Evolutionary conservation across 1,284 basidiomycete genomes (phyloP), one percentile per base, ranked within the genome.

Genomic region (Lentinula novae-zelandiae): DNA sequence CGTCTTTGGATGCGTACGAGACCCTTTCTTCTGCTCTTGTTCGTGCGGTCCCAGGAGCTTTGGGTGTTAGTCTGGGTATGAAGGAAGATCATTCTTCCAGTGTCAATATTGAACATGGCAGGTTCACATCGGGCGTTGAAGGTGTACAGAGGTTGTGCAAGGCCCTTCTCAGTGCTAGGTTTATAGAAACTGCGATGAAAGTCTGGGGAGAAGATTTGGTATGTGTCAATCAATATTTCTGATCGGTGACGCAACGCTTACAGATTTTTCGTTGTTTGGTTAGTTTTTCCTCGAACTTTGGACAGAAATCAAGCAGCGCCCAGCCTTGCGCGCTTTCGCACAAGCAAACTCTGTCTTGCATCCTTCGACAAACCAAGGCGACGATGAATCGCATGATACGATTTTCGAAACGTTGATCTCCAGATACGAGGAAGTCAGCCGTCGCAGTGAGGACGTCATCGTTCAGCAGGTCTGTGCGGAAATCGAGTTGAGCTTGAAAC

Each of bases 1-100:
- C 90, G 4, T 93, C 93, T 2, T 76, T 98, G 9, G 95, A 98
- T 67, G 95, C 95, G 0, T 98, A 98, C 67, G 96, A 98, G 73
- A 90, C 88, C 0, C 77, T 97, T 3, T 93, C 93, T 1, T 93
- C 90, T 17, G 85, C 89, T 0, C 87, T 99, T 66, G 84, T 95
- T 34, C 88, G 95, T 4, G 91, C 90, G 2, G 94, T 98, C 5
- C 95, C 96, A 0, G 96, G 96, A 4, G 93, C 92, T 4, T 79
- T 96, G 38, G 76, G 81, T 52, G 78, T 86, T 52, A 75, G 75
- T 55, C 65, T 78, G 4, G 73, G 75, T 13, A 76, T 78, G 3
- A 78, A 70, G 63, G 68, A 75, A 58, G 76, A 80, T 53, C 31
- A 50, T 34, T 46, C 54, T 2, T 77, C 80, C 7, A 76, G 79